A percentile compares a stretch with the other conserved stretches of the same genome.
Conservation (phyloP, 2,329 filamentous ascomycete species). For the Pyrenophora graminea region DNA sequence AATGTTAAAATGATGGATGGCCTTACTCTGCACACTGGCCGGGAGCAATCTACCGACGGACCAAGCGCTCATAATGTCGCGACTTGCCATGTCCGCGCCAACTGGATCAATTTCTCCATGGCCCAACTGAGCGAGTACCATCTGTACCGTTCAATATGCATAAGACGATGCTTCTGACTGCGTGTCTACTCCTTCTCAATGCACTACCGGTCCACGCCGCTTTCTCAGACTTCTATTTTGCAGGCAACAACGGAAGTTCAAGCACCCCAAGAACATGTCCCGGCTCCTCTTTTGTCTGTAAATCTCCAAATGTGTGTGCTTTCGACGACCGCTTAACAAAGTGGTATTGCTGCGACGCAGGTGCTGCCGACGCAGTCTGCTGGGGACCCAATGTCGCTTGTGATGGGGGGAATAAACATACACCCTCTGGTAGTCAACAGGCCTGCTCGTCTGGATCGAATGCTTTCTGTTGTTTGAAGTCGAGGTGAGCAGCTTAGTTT, state of each 20-base stretch:
- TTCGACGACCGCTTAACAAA: conserved; percentile 18
- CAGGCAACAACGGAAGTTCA: conserved; percentile 12
- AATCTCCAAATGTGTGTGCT: conserved; percentile 20
- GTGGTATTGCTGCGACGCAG: conserved; percentile 27
- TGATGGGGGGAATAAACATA: conserved; percentile 9
- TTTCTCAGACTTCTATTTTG: conserved; percentile 23
- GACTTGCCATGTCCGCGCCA: background rate
- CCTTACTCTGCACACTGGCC: background rate
- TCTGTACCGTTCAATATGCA: background rate
- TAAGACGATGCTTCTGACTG: background rate
- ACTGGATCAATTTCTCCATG: background rate
- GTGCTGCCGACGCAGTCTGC: conserved; percentile 18
- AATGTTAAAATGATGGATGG: conserved; percentile 1
- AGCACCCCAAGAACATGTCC: conserved; percentile 8
- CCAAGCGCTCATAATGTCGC: background rate
- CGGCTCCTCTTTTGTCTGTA: conserved; percentile 13
- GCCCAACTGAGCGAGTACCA: background rate
- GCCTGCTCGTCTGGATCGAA: conserved; percentile 11
- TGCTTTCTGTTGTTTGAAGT: conserved; percentile 22
- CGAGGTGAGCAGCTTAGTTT: conserved; percentile 3
- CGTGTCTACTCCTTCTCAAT: background rate
- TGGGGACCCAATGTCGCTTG: conserved; percentile 14
- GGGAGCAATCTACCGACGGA: background rate
- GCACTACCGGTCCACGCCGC: conserved; percentile 1
- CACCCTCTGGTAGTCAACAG: conserved; percentile 12